Evolutionary conservation across 441 rosid species (phyloP).

Genomic region (Erysimum cheiri): DNA sequence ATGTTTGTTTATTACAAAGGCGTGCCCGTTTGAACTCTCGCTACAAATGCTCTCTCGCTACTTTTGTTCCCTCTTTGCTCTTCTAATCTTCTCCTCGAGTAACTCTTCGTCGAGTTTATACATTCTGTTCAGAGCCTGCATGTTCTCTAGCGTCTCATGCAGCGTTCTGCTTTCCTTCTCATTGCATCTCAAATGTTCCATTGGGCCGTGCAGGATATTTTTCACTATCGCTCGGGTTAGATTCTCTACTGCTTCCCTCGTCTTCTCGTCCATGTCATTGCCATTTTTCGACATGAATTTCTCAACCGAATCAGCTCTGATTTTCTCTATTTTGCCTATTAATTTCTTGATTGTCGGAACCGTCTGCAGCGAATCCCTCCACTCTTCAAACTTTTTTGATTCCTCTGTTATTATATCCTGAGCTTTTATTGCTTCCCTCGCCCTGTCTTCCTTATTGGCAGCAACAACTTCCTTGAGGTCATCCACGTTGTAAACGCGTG

Average conservation of each 20-base stretch:
- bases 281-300: not conserved
- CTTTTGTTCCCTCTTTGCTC: not conserved
- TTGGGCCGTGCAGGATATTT: not conserved
- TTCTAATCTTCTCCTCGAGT: conserved; percentile 13
- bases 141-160: not conserved
- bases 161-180: not conserved
- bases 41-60: not conserved
- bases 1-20: too few species aligned
- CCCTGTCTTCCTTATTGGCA: not conserved
- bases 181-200: conserved; percentile 2
- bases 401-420: not conserved
- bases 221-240: not conserved
- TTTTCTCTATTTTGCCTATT: not conserved
- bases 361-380: not conserved
- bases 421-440: conserved; percentile 1
- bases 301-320: not conserved
- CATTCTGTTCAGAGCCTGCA: conserved; percentile 10
- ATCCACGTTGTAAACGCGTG: conserved; percentile 15
- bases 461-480: conserved; percentile 4
- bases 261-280: not conserved
- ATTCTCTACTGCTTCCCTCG: not conserved
- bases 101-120: not conserved
- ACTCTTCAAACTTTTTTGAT: not conserved
- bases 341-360: conserved; percentile 9
- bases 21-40: not conserved